phyloP scores from a whole-genome alignment of 148 eudicot genomes.

The Rhododendron henanense region DNA sequence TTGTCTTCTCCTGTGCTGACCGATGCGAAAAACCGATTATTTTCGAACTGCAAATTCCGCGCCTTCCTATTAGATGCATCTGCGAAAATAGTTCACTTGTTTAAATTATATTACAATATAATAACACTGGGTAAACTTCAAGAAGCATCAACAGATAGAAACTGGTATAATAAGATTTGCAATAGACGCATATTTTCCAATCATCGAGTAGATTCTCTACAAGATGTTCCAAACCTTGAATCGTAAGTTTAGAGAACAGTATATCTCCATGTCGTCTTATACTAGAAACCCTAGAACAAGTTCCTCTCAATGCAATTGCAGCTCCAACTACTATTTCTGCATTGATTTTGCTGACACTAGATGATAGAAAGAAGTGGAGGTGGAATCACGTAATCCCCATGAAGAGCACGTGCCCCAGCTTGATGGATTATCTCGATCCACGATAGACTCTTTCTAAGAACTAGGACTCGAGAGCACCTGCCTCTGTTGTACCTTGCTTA shows the following conservation, averaged over 20 bases:
- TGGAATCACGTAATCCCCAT: neutral
- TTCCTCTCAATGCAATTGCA: slow-evolving; percentile 1
- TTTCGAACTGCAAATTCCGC: slow-evolving; percentile 29
- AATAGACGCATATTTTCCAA: neutral
- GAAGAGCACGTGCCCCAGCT: neutral
- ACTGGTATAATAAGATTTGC: neutral
- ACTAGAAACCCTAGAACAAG: neutral
- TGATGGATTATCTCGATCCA: neutral
- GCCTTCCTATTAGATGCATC: slow-evolving; percentile 48
- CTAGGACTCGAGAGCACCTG: neutral
- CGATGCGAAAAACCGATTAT: slow-evolving; percentile 60
- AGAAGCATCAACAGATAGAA: neutral
- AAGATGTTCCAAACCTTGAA: neutral
- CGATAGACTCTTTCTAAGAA: neutral
- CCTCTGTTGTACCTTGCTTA: neutral
- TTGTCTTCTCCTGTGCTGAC: slow-evolving; percentile 59
- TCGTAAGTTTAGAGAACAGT: neutral
- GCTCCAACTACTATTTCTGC: neutral
- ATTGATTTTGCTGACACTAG: neutral
- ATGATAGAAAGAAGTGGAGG: neutral
- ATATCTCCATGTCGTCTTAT: neutral
- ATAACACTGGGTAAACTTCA: neutral
- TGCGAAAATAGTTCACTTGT: slow-evolving; percentile 38
- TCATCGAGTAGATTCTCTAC: neutral
- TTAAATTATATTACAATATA: slow-evolving; percentile 14